A percentile compares a stretch with the other conserved stretches of the same genome.
phyloP scores from a whole-genome alignment of 1,284 basidiomycete genomes.

The Papiliotrema nemorosa region DNA sequence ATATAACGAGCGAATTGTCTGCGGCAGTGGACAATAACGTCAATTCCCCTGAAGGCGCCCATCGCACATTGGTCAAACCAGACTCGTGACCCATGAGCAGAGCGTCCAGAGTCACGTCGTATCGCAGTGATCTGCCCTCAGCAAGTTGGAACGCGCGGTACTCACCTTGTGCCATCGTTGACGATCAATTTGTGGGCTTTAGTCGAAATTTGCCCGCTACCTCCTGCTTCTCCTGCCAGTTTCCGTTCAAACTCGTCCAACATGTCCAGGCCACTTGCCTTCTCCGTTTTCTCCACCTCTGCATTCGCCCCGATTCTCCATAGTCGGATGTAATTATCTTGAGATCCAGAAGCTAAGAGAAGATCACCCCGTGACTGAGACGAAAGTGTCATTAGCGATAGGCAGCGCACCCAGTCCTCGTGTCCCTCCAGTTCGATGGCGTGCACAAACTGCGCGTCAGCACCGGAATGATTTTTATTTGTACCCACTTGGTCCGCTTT shows the following conservation, averaged over 20 bases:
- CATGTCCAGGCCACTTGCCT: slow-evolving; percentile 58
- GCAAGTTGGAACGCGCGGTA: slow-evolving; percentile 1
- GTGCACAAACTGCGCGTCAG: slow-evolving; percentile 49
- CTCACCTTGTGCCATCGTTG: slow-evolving; percentile 57
- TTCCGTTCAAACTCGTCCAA: slow-evolving; percentile 84
- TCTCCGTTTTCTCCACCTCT: slow-evolving; percentile 27
- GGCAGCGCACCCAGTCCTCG: slow-evolving; percentile 85
- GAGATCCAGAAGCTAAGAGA: slow-evolving; percentile 82
- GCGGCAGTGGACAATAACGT: slow-evolving; percentile 77
- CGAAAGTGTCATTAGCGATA: slow-evolving; percentile 58
- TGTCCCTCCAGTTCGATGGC: slow-evolving; percentile 69
- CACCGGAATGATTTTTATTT: slow-evolving; percentile 38
- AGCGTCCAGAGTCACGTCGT: slow-evolving; percentile 81
- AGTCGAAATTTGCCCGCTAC: slow-evolving; percentile 75
- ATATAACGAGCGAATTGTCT: slow-evolving; percentile 88
- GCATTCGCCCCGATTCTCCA: slow-evolving; percentile 66
- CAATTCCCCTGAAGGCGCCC: slow-evolving; percentile 60
- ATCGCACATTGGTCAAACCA: slow-evolving; percentile 79
- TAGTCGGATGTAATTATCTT: slow-evolving; percentile 83
- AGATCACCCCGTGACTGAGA: slow-evolving; percentile 33
- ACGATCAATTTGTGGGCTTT: slow-evolving; percentile 72
- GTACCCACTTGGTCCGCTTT: slow-evolving; percentile 56
- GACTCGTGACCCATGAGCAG: slow-evolving; percentile 88
- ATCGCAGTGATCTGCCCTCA: slow-evolving; percentile 50
- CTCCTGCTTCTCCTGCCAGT: slow-evolving; percentile 62